Evolutionary conservation across 306 rosid genomes (phyloP), one percentile per base, ranked within the genome.

Genomic region (Cicer chorassanicum): DNA sequence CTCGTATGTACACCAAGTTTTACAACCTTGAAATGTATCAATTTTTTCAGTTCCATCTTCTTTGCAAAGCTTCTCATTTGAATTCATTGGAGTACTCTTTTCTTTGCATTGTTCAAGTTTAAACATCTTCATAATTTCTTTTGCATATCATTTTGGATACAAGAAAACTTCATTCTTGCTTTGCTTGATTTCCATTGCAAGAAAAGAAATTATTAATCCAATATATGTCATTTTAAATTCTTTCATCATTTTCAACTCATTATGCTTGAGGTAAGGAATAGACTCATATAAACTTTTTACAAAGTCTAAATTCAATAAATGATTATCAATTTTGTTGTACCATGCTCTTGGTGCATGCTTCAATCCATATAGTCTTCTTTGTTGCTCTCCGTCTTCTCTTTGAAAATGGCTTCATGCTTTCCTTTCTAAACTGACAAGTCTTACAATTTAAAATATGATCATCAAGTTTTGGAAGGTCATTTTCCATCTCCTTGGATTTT

Each of bases 161-260:
- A 63, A 39, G 48, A 63, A 39, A 4, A 39, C 7, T 63, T 40
- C 48, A 39, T 63, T 0, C 13, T 63, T 45, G 41, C 6, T 9
- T 5, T 63, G 13, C 16, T 63, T 63, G 16, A 63, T 63, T 14
- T 63, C 49, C 21, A 63, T 63, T 39, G 29, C 24, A 13, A 63
- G 48, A 63, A 63, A 63, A 11, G 1, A 40, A 46, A 7, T n/a
- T 49, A 42, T 65, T 8, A 65, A 43, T 0, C 39, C 15, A 18
- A 65, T 15, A 65, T 65, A 9, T 42, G 39, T 65, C 70, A 65
- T 65, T 38, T 65, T 14, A 65, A 65, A 65, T 41, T 5, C 55
- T 19, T 65, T 9, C 34, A 15, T 54, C 60, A 54, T 54, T 16
- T 54, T 12, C 16, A 13, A n/a, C 34, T 54, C 6, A 9, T 8